A percentile compares a stretch with the other conserved stretches of the same genome.
Evolutionary conservation across 2,329 filamentous ascomycete genomes (phyloP).

Genomic region (Pseudogymnoascus sp.): DNA sequence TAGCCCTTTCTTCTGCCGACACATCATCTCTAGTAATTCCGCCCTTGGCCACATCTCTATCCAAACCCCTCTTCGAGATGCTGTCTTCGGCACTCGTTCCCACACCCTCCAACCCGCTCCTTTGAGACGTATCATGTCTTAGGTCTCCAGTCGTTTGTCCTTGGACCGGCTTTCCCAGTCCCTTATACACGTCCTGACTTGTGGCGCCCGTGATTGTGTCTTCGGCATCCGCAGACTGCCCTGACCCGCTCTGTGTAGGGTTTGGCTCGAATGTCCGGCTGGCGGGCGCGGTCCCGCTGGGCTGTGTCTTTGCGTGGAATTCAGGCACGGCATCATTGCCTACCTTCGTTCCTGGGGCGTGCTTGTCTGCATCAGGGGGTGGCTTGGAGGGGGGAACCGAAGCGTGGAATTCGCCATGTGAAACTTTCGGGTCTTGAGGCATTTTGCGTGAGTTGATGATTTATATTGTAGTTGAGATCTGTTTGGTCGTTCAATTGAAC

Average conservation of each 20-base stretch:
- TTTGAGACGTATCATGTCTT: not conserved
- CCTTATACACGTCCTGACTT: not conserved
- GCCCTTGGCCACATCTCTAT: not conserved
- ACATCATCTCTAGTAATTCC: not conserved
- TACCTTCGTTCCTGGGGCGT: slow-evolving; percentile 54
- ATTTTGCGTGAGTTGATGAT: not conserved
- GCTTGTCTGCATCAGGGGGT: slow-evolving; percentile 44
- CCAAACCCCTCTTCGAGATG: not conserved
- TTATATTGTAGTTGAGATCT: not conserved
- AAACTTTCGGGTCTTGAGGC: slow-evolving; percentile 41
- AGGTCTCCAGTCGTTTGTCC: not conserved
- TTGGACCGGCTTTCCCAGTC: not conserved
- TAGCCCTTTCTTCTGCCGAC: not conserved
- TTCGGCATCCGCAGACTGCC: not conserved
- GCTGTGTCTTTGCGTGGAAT: slow-evolving; percentile 54
- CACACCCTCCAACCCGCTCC: not conserved
- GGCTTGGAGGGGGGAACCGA: slow-evolving; percentile 45
- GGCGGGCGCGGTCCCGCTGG: slow-evolving; percentile 56
- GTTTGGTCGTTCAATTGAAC: not conserved
- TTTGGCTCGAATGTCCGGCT: not conserved
- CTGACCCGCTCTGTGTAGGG: not conserved
- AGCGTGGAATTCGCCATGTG: slow-evolving; percentile 50
- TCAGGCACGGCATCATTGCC: slow-evolving; percentile 54
- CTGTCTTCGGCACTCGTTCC: not conserved
- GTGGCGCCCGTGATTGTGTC: not conserved